Conservation (phyloP, 2,329 filamentous ascomycete genomes). For the Amylocarpus encephaloides region DNA sequence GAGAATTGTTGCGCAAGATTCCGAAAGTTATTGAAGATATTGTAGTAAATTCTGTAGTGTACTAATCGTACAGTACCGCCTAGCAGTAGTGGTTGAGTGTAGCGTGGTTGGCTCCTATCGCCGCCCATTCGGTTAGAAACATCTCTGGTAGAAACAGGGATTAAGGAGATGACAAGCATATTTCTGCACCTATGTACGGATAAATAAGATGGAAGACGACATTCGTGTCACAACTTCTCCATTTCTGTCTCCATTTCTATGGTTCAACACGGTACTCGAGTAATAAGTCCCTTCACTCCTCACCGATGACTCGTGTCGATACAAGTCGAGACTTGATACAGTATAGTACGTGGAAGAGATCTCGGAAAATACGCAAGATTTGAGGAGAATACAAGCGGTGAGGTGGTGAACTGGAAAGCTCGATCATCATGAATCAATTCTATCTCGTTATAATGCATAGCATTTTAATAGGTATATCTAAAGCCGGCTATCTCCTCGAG, state of each 20-base stretch:
- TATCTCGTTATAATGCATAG: background rate
- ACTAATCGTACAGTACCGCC: background rate
- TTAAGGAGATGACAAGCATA: background rate
- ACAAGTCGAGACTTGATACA: background rate
- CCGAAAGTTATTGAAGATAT: background rate
- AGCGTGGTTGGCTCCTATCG: background rate
- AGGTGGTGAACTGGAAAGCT: background rate
- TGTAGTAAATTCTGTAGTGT: background rate
- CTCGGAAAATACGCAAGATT: too few relatives aligned
- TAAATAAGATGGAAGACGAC: too few relatives aligned
- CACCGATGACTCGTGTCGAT: background rate
- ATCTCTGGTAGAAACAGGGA: background rate
- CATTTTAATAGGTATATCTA: constrained; percentile 28
- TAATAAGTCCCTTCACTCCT: background rate
- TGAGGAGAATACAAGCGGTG: background rate
- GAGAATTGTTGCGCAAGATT: background rate
- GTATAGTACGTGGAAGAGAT: background rate
- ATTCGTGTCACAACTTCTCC: too few relatives aligned
- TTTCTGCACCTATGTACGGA: background rate
- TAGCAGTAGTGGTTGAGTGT: background rate
- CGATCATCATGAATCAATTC: too few relatives aligned
- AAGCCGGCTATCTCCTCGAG: constrained; percentile 38
- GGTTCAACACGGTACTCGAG: background rate
- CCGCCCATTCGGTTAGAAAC: background rate
- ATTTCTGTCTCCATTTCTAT: too few relatives aligned